Conservation (phyloP, 73 alveolate species). For the Effrenium voratum region DNA sequence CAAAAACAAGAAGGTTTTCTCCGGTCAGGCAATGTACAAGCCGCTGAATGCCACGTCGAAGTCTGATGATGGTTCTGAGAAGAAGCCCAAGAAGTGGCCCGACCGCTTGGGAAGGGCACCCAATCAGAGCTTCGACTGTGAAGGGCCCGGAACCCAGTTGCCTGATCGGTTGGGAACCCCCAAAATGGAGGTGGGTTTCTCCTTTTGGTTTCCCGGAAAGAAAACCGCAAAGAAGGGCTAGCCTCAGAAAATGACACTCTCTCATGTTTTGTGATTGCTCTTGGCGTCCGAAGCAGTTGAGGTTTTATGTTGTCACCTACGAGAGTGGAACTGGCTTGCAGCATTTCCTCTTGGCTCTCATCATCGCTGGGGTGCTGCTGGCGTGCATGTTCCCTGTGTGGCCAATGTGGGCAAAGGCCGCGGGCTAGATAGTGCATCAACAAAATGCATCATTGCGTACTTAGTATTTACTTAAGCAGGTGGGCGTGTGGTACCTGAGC, state of each 20-base stretch:
- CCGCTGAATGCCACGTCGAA: slow-evolving; percentile 79
- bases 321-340: slow-evolving; percentile 84
- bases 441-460: neutral
- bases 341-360: slow-evolving; percentile 70
- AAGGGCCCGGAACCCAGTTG: slow-evolving; percentile 24
- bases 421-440: neutral
- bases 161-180: neutral
- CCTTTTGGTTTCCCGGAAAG: neutral
- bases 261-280: too few relatives aligned
- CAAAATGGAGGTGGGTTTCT: neutral
- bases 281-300: neutral
- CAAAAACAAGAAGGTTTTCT: neutral
- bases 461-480: neutral
- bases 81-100: slow-evolving; percentile 94
- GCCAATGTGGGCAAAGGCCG: slow-evolving; percentile 94
- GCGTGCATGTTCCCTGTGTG: slow-evolving; percentile 94
- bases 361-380: slow-evolving; percentile 78
- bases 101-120: slow-evolving; percentile 88
- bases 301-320: slow-evolving; percentile 91
- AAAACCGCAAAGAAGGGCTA: too few relatives aligned
- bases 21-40: slow-evolving; percentile 89
- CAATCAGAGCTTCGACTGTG: slow-evolving; percentile 86
- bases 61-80: slow-evolving; percentile 86
- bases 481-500: slow-evolving; percentile 89
- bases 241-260: too few relatives aligned